A percentile compares a stretch with the other conserved stretches of the same genome.
phyloP scores from a whole-genome alignment of 2,329 filamentous ascomycete species.

The Monosporascus cannonballus region DNA sequence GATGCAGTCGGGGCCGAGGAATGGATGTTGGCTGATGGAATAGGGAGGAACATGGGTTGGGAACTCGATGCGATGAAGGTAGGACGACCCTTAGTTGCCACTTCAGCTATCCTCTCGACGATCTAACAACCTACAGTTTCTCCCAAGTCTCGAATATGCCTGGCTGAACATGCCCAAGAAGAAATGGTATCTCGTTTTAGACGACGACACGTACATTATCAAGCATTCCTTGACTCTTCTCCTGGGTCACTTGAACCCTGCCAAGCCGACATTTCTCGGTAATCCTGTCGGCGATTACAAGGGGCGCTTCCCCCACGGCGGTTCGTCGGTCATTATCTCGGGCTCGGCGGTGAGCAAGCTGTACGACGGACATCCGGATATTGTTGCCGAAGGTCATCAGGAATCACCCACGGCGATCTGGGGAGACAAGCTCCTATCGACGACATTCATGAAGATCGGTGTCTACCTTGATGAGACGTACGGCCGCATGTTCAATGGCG shows the following conservation, averaged over 20 bases:
- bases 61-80: slow-evolving; percentile 32
- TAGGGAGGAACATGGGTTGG: slow-evolving; percentile 27
- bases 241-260: slow-evolving; percentile 42
- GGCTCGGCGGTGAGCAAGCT: slow-evolving; percentile 42
- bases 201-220: slow-evolving; percentile 53
- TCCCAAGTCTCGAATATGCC: slow-evolving; percentile 47
- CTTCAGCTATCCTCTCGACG: background rate
- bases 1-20: slow-evolving; percentile 27
- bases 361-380: slow-evolving; percentile 33
- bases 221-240: slow-evolving; percentile 41
- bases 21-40: slow-evolving; percentile 23
- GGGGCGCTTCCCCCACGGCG: slow-evolving; percentile 50
- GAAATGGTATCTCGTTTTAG: slow-evolving; percentile 53
- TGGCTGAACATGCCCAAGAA: slow-evolving; percentile 45
- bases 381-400: slow-evolving; percentile 38
- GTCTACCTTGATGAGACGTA: slow-evolving; percentile 51
- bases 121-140: slow-evolving; percentile 34
- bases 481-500: slow-evolving; percentile 50
- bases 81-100: slow-evolving; percentile 1
- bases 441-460: slow-evolving; percentile 45
- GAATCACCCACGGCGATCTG: slow-evolving; percentile 45
- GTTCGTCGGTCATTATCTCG: slow-evolving; percentile 48
- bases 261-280: slow-evolving; percentile 44
- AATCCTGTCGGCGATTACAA: slow-evolving; percentile 53
- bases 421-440: slow-evolving; percentile 49